Evolutionary conservation across 495 filamentous ascomycete species (phyloP).

Genomic region (Mytilinidion resinicola): DNA sequence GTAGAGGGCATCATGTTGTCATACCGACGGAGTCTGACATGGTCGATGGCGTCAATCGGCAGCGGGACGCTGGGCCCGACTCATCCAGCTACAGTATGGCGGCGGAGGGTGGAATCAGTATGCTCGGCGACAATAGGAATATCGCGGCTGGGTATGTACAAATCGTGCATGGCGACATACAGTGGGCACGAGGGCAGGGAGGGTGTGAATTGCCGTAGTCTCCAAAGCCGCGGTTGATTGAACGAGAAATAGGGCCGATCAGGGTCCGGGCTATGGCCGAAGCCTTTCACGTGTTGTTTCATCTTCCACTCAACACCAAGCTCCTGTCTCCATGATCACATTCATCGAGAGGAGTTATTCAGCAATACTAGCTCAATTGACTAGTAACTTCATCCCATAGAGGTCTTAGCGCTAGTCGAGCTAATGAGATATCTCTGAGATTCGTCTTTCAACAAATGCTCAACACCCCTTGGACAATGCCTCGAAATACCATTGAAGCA

Average conservation of each 20-base stretch:
- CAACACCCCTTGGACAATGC: too few species aligned
- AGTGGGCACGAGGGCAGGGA: background rate
- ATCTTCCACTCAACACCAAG: too few species aligned
- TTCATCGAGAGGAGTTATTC: too few species aligned
- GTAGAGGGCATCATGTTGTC: background rate
- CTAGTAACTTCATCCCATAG: too few species aligned
- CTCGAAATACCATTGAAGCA: too few species aligned
- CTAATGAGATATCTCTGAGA: too few species aligned
- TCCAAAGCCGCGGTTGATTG: background rate
- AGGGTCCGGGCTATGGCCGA: background rate
- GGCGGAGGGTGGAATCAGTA: background rate
- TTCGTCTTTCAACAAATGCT: too few species aligned
- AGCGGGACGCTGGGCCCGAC: background rate
- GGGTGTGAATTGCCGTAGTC: background rate
- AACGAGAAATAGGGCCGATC: background rate
- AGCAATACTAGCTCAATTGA: too few species aligned
- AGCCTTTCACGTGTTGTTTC: too few species aligned
- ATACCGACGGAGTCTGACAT: constrained; percentile 31
- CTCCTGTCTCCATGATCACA: too few species aligned
- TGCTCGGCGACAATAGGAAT: background rate
- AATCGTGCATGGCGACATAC: constrained; percentile 26
- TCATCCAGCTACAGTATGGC: constrained; percentile 23
- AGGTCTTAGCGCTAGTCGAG: too few species aligned
- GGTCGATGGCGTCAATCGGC: constrained; percentile 5
- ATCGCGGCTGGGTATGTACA: constrained; percentile 5